Percentiles rank a stretch among this genome's conserved stretches.
phyloP scores from a whole-genome alignment of 2,329 filamentous ascomycete genomes.

The Scedosporium minutisporum region DNA sequence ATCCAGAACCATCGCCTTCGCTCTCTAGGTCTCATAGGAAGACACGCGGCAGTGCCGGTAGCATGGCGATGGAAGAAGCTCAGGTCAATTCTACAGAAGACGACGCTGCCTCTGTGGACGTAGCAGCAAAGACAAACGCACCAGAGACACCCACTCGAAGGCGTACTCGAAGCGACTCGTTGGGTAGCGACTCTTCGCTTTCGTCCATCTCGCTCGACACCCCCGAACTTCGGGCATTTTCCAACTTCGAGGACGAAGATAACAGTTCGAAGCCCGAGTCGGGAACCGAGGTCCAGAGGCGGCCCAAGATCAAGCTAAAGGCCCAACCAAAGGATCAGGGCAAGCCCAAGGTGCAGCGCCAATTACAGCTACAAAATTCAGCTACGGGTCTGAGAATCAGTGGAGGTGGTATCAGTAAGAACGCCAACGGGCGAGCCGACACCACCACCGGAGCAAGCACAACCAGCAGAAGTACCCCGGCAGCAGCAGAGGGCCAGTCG shows the following conservation, averaged over 20 bases:
- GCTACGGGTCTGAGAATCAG: neutral
- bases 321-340: neutral
- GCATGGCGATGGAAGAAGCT: neutral
- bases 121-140: slow-evolving; percentile 2
- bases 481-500: neutral
- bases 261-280: neutral
- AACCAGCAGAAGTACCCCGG: neutral
- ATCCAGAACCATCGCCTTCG: slow-evolving; percentile 10
- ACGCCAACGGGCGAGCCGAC: neutral
- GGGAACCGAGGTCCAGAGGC: neutral
- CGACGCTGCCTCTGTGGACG: neutral
- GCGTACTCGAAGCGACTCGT: slow-evolving; percentile 25
- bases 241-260: neutral
- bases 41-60: neutral
- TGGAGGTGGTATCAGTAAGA: neutral
- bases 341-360: neutral
- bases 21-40: neutral
- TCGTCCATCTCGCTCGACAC: slow-evolving; percentile 20
- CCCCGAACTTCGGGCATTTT: neutral
- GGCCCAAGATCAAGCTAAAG: slow-evolving; percentile 2
- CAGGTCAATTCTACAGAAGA: neutral
- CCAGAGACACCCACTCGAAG: slow-evolving; percentile 25
- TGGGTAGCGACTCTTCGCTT: slow-evolving; percentile 32
- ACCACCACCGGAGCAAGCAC: neutral
- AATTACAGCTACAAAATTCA: slow-evolving; percentile 1